These are phyloP conservation scores for Termitomyces titanicus DNA, from an alignment of 768 basidiomycete genomes.

Conservation along the genomic window DNA sequence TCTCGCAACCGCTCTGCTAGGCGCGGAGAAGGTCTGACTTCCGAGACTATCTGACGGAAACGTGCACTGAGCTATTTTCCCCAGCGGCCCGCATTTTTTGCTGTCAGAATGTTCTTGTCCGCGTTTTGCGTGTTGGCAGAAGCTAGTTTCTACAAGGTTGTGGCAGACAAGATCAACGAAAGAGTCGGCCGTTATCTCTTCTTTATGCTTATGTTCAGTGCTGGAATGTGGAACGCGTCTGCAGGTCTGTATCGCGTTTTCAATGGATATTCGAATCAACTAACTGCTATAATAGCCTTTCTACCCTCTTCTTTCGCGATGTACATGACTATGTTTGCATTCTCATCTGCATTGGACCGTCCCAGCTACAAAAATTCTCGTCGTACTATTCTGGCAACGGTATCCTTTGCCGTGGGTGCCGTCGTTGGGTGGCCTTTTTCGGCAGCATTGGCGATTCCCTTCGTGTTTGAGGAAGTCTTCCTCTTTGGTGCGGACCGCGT, in stretches of 20 bases:
- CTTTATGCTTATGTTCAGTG: conserved; percentile 78
- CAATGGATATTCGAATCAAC: neutral
- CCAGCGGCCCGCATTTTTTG: conserved; percentile 87
- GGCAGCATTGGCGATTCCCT: conserved; percentile 83
- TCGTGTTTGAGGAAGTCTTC: conserved; percentile 87
- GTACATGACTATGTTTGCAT: conserved; percentile 82
- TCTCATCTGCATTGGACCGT: conserved; percentile 62
- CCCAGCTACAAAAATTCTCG: conserved; percentile 47
- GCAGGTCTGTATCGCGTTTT: conserved; percentile 49
- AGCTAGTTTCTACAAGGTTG: conserved; percentile 75
- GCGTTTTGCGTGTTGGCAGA: conserved; percentile 74
- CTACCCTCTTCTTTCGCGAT: conserved; percentile 95
- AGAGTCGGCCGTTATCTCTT: conserved; percentile 92
- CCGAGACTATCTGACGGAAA: neutral
- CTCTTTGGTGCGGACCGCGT: conserved; percentile 68
- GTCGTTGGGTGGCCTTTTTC: conserved; percentile 97
- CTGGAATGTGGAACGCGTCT: conserved; percentile 95
- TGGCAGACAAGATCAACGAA: conserved; percentile 81
- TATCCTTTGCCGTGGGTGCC: conserved; percentile 75
- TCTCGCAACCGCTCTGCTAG: conserved; percentile 45
- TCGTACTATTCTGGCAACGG: conserved; percentile 61
- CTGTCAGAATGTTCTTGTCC: conserved; percentile 77
- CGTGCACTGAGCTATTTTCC: conserved; percentile 10
- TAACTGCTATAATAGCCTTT: conserved; percentile 55
- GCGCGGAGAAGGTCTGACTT: conserved; percentile 68